Evolutionary conservation across 139 green algal genomes (phyloP).

Genomic region (Nannochloris sp.): DNA sequence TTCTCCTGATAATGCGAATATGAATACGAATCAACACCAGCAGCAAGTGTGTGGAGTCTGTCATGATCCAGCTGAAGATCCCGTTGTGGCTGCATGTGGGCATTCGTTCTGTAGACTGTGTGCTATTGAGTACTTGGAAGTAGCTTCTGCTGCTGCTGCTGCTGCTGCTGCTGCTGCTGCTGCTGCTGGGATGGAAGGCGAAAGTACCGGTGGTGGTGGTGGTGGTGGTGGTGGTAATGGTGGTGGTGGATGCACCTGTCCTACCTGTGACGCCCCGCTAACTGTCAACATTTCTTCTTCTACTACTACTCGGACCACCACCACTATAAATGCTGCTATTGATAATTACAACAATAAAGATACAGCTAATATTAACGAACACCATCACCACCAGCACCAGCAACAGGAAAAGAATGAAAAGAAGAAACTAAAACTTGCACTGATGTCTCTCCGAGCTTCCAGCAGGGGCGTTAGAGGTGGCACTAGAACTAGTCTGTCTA

Average conservation of each 20-base stretch:
- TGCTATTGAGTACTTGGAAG: constrained; percentile 60
- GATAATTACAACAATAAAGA: no score
- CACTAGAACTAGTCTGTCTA: not conserved
- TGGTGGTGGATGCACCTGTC: constrained; percentile 37
- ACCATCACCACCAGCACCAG: not conserved
- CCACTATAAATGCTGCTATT: no score
- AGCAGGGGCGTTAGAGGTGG: not conserved
- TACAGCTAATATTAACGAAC: not conserved
- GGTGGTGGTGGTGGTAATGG: not conserved
- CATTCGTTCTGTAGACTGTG: constrained; percentile 80
- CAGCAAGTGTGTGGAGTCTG: constrained; percentile 57
- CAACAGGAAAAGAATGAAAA: not conserved
- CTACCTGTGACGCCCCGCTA: constrained; percentile 58
- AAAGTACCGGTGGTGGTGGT: no score
- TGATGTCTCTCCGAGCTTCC: not conserved
- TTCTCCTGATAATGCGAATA: not conserved
- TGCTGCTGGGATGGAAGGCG: not conserved
- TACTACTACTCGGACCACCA: not conserved
- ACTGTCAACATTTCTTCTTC: constrained; percentile 66
- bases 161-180: constrained; percentile 15
- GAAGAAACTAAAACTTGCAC: no score
- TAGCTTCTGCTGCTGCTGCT: no score
- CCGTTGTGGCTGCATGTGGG: constrained; percentile 46
- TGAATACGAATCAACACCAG: not conserved
- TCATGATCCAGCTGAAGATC: constrained; percentile 65